Percentiles rank a stretch among this genome's conserved stretches.
Evolutionary conservation across 2,329 filamentous ascomycete species (phyloP).

Genomic region (Fusarium miscanthi): DNA sequence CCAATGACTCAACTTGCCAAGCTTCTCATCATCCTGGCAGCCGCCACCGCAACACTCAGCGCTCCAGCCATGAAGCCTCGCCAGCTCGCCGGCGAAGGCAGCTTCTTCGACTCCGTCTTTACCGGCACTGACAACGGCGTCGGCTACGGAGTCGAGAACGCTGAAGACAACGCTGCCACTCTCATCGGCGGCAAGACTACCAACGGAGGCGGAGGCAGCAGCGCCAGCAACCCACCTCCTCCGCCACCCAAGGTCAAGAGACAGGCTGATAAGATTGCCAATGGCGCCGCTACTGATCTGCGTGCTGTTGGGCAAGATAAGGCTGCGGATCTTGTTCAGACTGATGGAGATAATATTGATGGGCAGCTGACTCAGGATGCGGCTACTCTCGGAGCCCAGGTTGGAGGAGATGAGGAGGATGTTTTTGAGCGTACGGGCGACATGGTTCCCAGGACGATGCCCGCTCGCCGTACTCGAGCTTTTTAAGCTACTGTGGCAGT

Average conservation of each 20-base stretch:
- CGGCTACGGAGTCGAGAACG: not conserved
- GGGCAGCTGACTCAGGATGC: not conserved
- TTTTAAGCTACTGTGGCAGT: too few species aligned
- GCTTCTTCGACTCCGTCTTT: not conserved
- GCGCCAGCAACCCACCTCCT: not conserved
- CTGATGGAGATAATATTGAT: not conserved
- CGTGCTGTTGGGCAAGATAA: not conserved
- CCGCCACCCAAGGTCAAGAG: not conserved
- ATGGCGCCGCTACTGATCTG: not conserved
- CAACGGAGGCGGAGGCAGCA: not conserved
- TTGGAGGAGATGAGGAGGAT: not conserved
- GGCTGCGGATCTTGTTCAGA: not conserved
- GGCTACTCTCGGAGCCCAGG: not conserved
- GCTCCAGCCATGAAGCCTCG: not conserved
- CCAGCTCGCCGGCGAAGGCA: constrained; percentile 6
- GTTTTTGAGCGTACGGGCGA: not conserved
- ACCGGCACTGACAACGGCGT: not conserved
- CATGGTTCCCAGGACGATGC: not conserved
- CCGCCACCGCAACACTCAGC: not conserved
- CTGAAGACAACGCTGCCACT: not conserved
- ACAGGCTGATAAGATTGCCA: constrained; percentile 3
- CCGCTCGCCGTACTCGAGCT: not conserved
- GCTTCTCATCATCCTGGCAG: not conserved
- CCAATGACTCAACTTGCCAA: constrained; percentile 2
- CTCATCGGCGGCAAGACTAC: not conserved